Conservation (phyloP, 2,329 filamentous ascomycete species). For the Diaporthe sp. region DNA sequence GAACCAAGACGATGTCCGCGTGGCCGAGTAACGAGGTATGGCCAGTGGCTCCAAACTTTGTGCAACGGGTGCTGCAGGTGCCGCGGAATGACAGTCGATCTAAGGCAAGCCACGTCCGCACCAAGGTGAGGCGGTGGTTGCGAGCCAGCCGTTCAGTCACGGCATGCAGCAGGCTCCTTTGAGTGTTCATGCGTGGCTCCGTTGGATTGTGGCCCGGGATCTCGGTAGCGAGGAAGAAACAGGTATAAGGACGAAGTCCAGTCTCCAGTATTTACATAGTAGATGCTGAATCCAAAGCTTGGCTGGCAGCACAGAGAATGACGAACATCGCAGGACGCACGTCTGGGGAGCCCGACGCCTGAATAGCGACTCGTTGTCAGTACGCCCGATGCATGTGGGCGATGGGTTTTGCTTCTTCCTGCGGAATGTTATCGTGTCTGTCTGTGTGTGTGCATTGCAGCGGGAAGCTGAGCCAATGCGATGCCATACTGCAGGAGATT, state of each 20-base stretch:
- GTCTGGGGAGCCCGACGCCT: neutral
- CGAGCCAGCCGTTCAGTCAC: neutral
- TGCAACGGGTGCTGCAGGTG: slow-evolving; percentile 14
- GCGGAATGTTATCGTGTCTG: neutral
- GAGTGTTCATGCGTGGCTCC: slow-evolving; percentile 7
- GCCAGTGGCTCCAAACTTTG: neutral
- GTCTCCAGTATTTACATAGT: neutral
- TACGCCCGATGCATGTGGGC: neutral
- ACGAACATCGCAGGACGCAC: neutral
- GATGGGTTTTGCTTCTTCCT: neutral
- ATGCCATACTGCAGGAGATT: slow-evolving; percentile 11
- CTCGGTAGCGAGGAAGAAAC: slow-evolving; percentile 13
- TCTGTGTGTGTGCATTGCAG: slow-evolving; percentile 1
- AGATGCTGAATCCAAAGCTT: neutral
- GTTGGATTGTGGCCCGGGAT: neutral
- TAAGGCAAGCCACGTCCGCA: slow-evolving; percentile 17
- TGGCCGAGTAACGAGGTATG: neutral
- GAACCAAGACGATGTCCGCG: neutral
- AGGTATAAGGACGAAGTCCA: neutral
- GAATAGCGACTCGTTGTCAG: neutral
- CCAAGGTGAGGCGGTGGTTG: neutral
- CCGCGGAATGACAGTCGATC: slow-evolving; percentile 22
- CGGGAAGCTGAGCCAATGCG: slow-evolving; percentile 5
- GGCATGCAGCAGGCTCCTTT: slow-evolving; percentile 8
- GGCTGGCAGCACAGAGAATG: neutral